A percentile compares a stretch with the other conserved stretches of the same genome.
These are phyloP conservation scores for Spiraea crenata DNA, from an alignment of 331 rosid species.

Conservation along the genomic window DNA sequence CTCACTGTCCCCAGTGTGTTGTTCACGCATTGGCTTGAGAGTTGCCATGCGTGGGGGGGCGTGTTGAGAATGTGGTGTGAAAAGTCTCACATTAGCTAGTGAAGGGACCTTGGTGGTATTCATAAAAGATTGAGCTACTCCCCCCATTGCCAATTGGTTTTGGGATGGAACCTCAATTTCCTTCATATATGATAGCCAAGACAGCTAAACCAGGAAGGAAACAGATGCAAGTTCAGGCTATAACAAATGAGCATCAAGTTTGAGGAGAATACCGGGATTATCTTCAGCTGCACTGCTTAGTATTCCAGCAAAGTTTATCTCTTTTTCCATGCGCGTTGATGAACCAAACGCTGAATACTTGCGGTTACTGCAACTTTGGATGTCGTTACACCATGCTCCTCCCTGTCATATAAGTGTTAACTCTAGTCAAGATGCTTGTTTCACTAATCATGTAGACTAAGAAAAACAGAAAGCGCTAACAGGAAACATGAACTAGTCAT, in stretches of 20 bases:
- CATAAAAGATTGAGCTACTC: too few species aligned
- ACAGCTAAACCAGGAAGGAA: neutral
- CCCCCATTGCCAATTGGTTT: too few species aligned
- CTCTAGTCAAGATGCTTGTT: neutral
- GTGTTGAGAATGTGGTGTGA: too few species aligned
- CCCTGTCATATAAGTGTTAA: slow-evolving; percentile 55
- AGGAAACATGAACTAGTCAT: slow-evolving; percentile 5
- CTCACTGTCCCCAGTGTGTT: too few species aligned
- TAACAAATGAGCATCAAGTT: neutral
- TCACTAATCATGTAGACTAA: neutral
- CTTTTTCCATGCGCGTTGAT: slow-evolving; percentile 69
- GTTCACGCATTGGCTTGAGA: too few species aligned
- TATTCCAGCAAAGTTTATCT: slow-evolving; percentile 72
- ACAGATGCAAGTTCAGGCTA: neutral
- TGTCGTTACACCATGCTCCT: slow-evolving; percentile 88
- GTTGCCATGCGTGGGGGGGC: too few species aligned
- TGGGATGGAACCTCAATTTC: too few species aligned
- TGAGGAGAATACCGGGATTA: slow-evolving; percentile 68
- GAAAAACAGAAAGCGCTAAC: neutral
- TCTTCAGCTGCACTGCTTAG: slow-evolving; percentile 65
- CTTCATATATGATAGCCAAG: slow-evolving; percentile 21
- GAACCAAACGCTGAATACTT: slow-evolving; percentile 70
- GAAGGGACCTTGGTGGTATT: too few species aligned
- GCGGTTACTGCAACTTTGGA: slow-evolving; percentile 64
- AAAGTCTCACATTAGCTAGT: too few species aligned